These are phyloP conservation scores for Ascosphaera aggregata DNA, from an alignment of 2,329 filamentous ascomycete genomes.

Conservation along the genomic window DNA sequence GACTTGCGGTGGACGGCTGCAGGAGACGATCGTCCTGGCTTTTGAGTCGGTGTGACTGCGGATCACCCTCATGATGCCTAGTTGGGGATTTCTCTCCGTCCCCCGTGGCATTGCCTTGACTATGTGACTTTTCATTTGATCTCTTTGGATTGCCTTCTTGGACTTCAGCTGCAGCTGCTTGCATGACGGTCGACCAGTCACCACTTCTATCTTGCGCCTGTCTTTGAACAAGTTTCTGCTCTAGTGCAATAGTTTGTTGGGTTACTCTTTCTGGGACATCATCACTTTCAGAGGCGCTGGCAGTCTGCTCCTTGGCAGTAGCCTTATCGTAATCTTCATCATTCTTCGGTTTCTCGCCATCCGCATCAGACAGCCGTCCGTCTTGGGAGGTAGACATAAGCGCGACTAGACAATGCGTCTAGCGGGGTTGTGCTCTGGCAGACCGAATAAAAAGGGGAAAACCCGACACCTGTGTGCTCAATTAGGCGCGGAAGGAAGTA, in stretches of 20 bases:
- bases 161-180: background rate
- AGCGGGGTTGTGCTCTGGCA: no score
- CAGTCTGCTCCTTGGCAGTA: background rate
- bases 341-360: constrained; percentile 1
- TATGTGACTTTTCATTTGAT: background rate
- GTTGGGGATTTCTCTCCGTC: constrained; percentile 5
- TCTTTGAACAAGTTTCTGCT: background rate
- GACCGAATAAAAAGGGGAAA: no score
- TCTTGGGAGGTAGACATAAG: background rate
- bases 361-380: background rate
- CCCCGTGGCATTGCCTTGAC: background rate
- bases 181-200: background rate
- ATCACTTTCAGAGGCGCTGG: background rate
- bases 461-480: no score
- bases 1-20: constrained; percentile 19
- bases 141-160: background rate
- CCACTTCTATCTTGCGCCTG: background rate
- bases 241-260: background rate
- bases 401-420: background rate
- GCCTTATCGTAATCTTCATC: constrained; percentile 1
- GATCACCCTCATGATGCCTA: constrained; percentile 2
- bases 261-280: background rate
- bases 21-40: constrained; percentile 16
- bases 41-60: constrained; percentile 2
- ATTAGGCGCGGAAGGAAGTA: no score